These are phyloP conservation scores for Alternaria consortialis DNA, from an alignment of 2,329 filamentous ascomycete species.

Conservation along the genomic window DNA sequence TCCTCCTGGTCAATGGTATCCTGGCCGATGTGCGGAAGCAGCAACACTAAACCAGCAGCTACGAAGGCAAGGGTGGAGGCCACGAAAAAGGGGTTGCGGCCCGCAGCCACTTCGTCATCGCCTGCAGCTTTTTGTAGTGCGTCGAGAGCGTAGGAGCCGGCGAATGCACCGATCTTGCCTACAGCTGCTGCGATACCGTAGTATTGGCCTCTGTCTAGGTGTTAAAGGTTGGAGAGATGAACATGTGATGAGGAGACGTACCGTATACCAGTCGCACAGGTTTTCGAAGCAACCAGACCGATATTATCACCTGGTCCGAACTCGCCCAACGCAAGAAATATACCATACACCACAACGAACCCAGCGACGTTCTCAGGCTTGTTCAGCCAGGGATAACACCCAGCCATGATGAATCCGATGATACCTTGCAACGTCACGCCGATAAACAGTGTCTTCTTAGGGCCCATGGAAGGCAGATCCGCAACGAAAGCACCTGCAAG, in stretches of 20 bases:
- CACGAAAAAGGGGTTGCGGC: slow-evolving; percentile 93
- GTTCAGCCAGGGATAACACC: slow-evolving; percentile 75
- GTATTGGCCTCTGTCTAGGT: slow-evolving; percentile 68
- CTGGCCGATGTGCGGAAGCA: slow-evolving; percentile 79
- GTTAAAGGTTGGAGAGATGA: not conserved
- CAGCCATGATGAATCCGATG: slow-evolving; percentile 90
- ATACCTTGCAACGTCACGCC: slow-evolving; percentile 78
- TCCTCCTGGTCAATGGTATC: slow-evolving; percentile 87
- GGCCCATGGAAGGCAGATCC: slow-evolving; percentile 74
- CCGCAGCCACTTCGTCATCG: slow-evolving; percentile 57
- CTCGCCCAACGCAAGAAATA: slow-evolving; percentile 81
- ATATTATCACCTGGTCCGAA: slow-evolving; percentile 92
- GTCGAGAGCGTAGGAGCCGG: slow-evolving; percentile 84
- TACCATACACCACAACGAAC: slow-evolving; percentile 80
- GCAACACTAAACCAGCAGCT: slow-evolving; percentile 71
- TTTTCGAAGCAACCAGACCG: slow-evolving; percentile 85
- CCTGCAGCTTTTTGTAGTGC: slow-evolving; percentile 60
- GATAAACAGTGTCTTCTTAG: slow-evolving; percentile 74
- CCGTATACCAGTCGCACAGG: slow-evolving; percentile 83
- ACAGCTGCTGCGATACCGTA: slow-evolving; percentile 75
- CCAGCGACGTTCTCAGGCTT: slow-evolving; percentile 72
- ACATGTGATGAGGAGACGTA: slow-evolving; percentile 22
- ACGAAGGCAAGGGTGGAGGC: slow-evolving; percentile 77
- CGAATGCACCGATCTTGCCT: slow-evolving; percentile 83
- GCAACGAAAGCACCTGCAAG: slow-evolving; percentile 78